Evolutionary conservation across 2,329 filamentous ascomycete genomes (phyloP), one percentile per base, ranked within the genome.

Genomic region (Metarhizium brunneum): DNA sequence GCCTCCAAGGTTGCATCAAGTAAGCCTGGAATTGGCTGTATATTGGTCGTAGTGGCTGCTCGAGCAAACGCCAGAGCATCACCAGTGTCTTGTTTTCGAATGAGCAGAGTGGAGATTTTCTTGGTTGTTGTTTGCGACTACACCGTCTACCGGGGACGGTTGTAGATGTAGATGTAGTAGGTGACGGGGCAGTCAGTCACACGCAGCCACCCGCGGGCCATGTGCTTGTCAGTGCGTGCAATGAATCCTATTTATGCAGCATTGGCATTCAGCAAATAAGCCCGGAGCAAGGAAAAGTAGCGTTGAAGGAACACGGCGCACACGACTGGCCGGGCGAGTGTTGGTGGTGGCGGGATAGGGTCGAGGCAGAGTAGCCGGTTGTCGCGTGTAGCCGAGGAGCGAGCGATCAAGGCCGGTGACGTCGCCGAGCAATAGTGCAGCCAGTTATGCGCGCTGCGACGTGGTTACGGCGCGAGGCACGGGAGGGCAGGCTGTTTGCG

Each of bases 131-230:
- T 49, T 56, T 43, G 54, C 47, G 51, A 48, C 50, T 50, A 18
- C 29, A 16, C 49, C 11, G 53, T 43, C 36, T 32, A 32, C 53
- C n/a, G 40, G 4, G 18, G 11, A 48, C 45, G 18, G 45, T 14
- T 6, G 47, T 54, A 16, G 45, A 42, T 48, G 43, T 20, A 43
- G 32, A 32, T 35, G 35, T 43, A 18, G 53, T 36, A 42, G 36
- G 16, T 36, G 29, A 18, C 47, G 25, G 18, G 14, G 35, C 36
- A 32, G 18, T 48, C 45, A 50, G 53, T 25, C n/a, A 40, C 38
- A 63, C 58, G 63, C 62, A 63, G 61, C 61, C 60, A 64, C 56
- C 62, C 60, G 62, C 58, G 51, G 57, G 54, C 58, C 59, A 60
- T 62, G 57, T 58, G 60, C 58, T 48, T 56, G 57, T 53, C 52